Evolutionary conservation across 2,329 filamentous ascomycete species (phyloP), one percentile per base, ranked within the genome.

Genomic region (Fusarium cyanostomum): DNA sequence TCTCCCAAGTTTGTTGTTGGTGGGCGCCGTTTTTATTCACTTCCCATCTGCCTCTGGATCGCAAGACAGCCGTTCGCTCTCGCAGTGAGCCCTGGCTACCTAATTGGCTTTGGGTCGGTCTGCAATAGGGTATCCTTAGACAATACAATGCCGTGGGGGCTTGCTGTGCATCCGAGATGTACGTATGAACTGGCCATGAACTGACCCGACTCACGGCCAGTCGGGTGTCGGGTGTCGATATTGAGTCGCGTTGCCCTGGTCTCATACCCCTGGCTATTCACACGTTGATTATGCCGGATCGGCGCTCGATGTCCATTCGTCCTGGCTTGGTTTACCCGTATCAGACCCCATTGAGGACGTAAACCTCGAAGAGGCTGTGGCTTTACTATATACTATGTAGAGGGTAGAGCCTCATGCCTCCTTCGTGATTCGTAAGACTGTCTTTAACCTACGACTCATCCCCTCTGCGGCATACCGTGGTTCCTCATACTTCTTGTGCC

Each of bases 201-300:
- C 38, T 56, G 62, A 42, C 35, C 42, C 48, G 44, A 9, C 38
- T 38, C 48, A 18, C 52, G 52, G 54, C 53, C 30, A 21, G 21
- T 21, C 6, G 49, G n/a, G 26, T 45, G 24, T 45, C 30, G 41
- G 33, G 24, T 46, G 16, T 26, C 31, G 24, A 48, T 44, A 35
- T 52, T 60, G 52, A 64, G 53, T 64, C 41, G 62, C 34, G 50
- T 51, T 31, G 37, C 18, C 46, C 16, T 24, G 55, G 21, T 16
- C 41, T 45, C 52, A 56, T 59, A 16, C 52, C 54, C 38, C 26
- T 44, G 41, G 30, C 16, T 50, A 51, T 24, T 48, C 26, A 30
- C 31, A 42, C 35, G 30, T 46, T 43, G 41, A 59, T 50, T 34
- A 44, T 50, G 26, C 43, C 51, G 53, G 30, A 50, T 48, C 42